Evolutionary conservation across 106 monocot species (phyloP), one percentile per base, ranked within the genome.

Genomic region (Phalaenopsis aphrodite): DNA sequence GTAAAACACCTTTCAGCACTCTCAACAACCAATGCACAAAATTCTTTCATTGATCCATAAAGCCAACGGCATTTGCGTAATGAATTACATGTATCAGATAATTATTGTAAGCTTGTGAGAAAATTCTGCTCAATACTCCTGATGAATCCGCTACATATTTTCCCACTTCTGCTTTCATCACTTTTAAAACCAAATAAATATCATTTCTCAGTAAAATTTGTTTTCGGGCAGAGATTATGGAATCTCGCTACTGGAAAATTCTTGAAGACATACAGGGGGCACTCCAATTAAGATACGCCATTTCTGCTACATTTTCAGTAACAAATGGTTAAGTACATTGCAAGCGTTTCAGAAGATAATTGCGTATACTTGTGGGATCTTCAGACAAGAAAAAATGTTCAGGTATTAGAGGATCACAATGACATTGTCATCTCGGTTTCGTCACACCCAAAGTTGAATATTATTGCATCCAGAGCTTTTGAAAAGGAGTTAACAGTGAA

Each of bases 221-320:
- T 52, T 52, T 52, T 74, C 74, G 11, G 43, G 41, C 74, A 74
- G 74, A 74, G 74, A 74, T 43, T 74, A 74, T 74, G 74, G 74
- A 74, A 74, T 37, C 45, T 42, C 74, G 18, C 74, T 5, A 74
- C 74, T 19, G 74, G 43, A 19, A 74, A 74, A 43, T 74, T 74
- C 37, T 74, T 74, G 74, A 74, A 74, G 74, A 43, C 74, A 42
- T 74, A 74, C 74, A 74, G 12, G 37, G 74, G 74, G 5, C 74
- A 74, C 43, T 43, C 42, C 42, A 74, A 74, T 37, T 43, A 18
- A 45, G 74, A 74, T 74, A 74, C 2, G 42, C 45, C 43, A 74
- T 74, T 43, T 74, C 74, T 19, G 42, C 74, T 74, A 43, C 74
- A 74, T 74, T 74, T 43, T 74, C 74, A 1, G 43, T 74, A n/a